A percentile compares a stretch with the other conserved stretches of the same genome.
These are phyloP conservation scores for Pyrus hybrid DNA, from an alignment of 331 rosid genomes.

Conservation along the genomic window DNA sequence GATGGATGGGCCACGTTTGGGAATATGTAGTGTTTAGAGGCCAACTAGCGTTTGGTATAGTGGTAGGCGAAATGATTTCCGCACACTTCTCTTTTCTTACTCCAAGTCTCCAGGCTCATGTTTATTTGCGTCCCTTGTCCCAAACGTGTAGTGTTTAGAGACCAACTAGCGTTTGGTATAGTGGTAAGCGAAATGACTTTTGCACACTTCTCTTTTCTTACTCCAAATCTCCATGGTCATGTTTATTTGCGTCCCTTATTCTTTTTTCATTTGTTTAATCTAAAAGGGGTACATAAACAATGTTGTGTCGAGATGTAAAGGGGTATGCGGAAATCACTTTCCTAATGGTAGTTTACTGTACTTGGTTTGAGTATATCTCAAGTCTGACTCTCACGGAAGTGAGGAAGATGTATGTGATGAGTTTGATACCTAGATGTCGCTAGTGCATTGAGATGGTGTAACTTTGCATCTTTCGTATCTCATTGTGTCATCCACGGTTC, in stretches of 20 bases:
- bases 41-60: neutral
- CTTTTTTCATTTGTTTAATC: too few relatives aligned
- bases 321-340: neutral
- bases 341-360: neutral
- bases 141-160: too few relatives aligned
- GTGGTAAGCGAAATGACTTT: too few relatives aligned
- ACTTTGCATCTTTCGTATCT: neutral
- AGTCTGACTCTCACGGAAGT: too few relatives aligned
- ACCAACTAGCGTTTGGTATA: too few relatives aligned
- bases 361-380: neutral
- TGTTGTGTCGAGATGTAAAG: neutral
- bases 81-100: too few relatives aligned
- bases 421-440: neutral
- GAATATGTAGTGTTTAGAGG: neutral
- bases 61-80: too few relatives aligned
- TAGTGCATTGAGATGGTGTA: neutral
- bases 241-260: too few relatives aligned
- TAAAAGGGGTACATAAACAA: neutral
- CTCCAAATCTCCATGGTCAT: too few relatives aligned
- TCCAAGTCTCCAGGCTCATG: too few relatives aligned
- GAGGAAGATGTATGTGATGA: neutral
- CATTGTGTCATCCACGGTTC: neutral
- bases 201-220: too few relatives aligned
- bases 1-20: constrained; percentile 33
- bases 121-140: too few relatives aligned